Conservation (phyloP, 768 basidiomycete genomes). For the Mycena leptocephala region DNA sequence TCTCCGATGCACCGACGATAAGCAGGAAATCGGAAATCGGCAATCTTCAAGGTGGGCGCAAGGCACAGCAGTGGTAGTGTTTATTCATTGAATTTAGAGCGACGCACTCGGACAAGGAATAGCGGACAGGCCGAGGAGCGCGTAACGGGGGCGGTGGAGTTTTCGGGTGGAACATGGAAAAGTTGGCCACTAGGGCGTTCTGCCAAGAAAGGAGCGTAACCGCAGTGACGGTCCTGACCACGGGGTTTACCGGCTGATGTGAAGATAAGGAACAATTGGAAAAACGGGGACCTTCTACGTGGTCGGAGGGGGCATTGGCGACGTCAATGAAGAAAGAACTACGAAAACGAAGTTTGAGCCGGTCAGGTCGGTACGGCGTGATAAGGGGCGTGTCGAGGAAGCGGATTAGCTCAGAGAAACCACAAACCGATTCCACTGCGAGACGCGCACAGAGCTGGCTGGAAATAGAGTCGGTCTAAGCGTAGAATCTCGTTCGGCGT, state of each 20-base stretch:
- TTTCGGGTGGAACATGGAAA: background rate
- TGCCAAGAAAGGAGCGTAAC: slow-evolving; percentile 21
- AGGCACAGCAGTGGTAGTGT: background rate
- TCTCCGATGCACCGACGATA: slow-evolving; percentile 24
- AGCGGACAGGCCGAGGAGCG: background rate
- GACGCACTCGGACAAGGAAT: background rate
- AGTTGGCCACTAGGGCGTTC: background rate
- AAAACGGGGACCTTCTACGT: background rate
- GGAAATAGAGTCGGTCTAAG: slow-evolving; percentile 13
- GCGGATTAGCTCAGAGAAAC: background rate
- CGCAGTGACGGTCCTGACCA: slow-evolving; percentile 7
- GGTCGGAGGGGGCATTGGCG: background rate
- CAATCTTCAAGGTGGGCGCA: background rate
- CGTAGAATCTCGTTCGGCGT: slow-evolving; percentile 7
- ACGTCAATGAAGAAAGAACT: background rate
- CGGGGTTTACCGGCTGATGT: slow-evolving; percentile 13
- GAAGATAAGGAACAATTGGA: background rate
- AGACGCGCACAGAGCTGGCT: background rate
- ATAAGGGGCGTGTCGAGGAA: background rate
- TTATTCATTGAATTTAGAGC: background rate
- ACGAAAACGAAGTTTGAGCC: background rate
- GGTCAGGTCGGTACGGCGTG: background rate
- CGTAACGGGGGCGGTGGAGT: background rate
- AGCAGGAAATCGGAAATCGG: slow-evolving; percentile 10
- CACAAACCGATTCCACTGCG: background rate